phyloP scores from a whole-genome alignment of 163 green algal genomes.

The Dunaliella salina region DNA sequence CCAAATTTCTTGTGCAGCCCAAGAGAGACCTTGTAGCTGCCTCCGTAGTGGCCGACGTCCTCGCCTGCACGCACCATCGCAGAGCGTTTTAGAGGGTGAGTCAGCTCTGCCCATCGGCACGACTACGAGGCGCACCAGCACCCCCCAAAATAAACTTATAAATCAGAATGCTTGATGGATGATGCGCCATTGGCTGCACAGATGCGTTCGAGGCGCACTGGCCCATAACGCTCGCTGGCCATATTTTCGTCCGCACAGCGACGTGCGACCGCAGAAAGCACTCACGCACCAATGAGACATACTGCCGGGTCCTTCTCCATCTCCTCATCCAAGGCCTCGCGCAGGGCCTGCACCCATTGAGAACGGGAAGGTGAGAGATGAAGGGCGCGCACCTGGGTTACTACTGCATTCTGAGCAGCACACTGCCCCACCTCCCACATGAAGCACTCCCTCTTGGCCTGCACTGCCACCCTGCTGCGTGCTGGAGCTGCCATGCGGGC shows the following conservation, averaged over 20 bases:
- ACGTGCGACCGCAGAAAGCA: too few relatives aligned
- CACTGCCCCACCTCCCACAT: slow-evolving; percentile 75
- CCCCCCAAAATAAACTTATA: not conserved
- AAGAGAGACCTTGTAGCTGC: slow-evolving; percentile 89
- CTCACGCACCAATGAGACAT: slow-evolving; percentile 72
- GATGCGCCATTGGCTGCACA: too few relatives aligned
- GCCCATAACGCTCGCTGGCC: too few relatives aligned
- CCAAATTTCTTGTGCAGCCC: slow-evolving; percentile 96
- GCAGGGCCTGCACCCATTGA: slow-evolving; percentile 54
- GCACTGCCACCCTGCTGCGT: slow-evolving; percentile 2
- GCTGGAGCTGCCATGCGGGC: not conserved
- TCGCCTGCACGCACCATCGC: slow-evolving; percentile 58
- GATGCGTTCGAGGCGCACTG: too few relatives aligned
- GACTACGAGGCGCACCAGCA: not conserved
- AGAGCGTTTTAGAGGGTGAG: not conserved
- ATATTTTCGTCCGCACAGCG: too few relatives aligned
- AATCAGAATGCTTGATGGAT: not conserved
- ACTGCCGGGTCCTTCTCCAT: slow-evolving; percentile 91
- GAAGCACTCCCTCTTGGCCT: slow-evolving; percentile 67
- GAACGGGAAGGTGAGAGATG: too few relatives aligned
- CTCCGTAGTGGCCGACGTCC: slow-evolving; percentile 93
- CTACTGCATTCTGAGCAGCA: too few relatives aligned
- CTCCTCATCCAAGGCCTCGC: slow-evolving; percentile 86
- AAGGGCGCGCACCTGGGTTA: too few relatives aligned
- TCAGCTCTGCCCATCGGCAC: not conserved